These are phyloP conservation scores for Colletotrichum brevisporum DNA, from an alignment of 2,329 filamentous ascomycete genomes.

Conservation along the genomic window DNA sequence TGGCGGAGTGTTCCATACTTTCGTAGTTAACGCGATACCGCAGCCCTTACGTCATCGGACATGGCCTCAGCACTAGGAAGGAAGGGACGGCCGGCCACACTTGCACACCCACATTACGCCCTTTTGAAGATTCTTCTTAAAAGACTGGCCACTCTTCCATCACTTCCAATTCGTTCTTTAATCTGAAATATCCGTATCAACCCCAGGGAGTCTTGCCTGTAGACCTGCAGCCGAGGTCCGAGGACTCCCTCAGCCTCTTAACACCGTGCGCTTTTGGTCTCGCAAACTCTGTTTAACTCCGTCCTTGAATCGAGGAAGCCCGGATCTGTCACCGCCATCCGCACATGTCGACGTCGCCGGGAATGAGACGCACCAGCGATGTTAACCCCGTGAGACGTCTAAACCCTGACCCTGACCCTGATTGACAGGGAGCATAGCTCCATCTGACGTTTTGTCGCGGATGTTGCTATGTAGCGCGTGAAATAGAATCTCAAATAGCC, in stretches of 20 bases:
- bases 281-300: conserved; percentile 9
- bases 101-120: no score
- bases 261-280: background rate
- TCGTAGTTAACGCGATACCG: no score
- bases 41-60: no score
- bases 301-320: background rate
- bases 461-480: no score
- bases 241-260: no score
- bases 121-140: no score
- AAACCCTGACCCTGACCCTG: background rate
- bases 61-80: no score
- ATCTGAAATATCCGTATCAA: no score
- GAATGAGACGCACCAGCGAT: background rate
- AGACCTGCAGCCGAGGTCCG: no score
- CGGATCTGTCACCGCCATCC: background rate
- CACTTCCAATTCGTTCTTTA: background rate
- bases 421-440: background rate
- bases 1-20: background rate
- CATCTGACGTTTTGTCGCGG: background rate
- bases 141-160: background rate
- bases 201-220: no score
- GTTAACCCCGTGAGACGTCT: conserved; percentile 3
- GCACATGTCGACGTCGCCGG: background rate
- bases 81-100: no score
- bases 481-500: no score